Evolutionary conservation across 148 eudicot species (phyloP).

Genomic region (Cornus florida): DNA sequence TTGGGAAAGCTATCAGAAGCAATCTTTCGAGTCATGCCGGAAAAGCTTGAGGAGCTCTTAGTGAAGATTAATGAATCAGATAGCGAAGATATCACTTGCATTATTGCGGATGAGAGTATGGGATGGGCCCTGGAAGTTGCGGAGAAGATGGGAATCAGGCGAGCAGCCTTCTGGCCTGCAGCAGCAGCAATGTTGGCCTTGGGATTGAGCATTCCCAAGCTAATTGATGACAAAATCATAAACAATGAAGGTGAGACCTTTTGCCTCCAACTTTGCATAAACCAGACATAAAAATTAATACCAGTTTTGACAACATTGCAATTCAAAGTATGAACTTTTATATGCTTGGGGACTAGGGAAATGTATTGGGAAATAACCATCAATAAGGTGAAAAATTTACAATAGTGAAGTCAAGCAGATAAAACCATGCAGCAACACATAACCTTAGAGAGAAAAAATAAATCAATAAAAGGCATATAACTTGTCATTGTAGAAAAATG

Average conservation of each 20-base stretch:
- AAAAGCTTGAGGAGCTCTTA: constrained; percentile 30
- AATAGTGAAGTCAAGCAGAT: too few species aligned
- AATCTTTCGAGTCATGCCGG: constrained; percentile 19
- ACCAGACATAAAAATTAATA: neutral
- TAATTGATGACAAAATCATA: constrained; percentile 35
- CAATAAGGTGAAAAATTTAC: too few species aligned
- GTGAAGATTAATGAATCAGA: constrained; percentile 9
- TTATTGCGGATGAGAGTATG: constrained; percentile 19
- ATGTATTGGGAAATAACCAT: too few species aligned
- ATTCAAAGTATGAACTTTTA: neutral
- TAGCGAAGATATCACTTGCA: constrained; percentile 5
- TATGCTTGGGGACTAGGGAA: too few species aligned
- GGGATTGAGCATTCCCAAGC: constrained; percentile 23
- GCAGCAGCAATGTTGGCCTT: constrained; percentile 25
- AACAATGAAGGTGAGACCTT: constrained; percentile 26
- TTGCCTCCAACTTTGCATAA: neutral
- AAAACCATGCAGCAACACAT: too few species aligned
- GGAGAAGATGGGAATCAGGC: constrained; percentile 25
- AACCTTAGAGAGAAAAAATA: too few species aligned
- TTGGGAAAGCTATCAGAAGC: constrained; percentile 15
- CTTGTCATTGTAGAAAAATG: too few species aligned
- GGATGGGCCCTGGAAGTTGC: constrained; percentile 27
- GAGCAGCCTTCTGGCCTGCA: constrained; percentile 34
- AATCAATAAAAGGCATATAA: too few species aligned
- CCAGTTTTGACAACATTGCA: neutral